Evolutionary conservation across 2,329 filamentous ascomycete genomes (phyloP).

Genomic region (Neonectria ditissima): DNA sequence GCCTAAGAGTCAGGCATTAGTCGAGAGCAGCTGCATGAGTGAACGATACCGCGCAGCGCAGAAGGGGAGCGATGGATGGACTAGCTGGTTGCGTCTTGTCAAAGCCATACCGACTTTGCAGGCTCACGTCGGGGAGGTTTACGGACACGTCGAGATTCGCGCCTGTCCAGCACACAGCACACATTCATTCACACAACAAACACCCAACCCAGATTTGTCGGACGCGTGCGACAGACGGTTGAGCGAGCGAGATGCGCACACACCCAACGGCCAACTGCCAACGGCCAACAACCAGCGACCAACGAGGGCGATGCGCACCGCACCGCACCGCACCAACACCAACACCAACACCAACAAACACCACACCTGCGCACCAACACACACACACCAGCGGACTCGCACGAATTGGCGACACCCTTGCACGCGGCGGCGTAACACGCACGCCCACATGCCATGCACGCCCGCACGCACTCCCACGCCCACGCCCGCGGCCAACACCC

Average conservation of each 20-base stretch:
- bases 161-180: not conserved
- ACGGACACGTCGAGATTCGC: not conserved
- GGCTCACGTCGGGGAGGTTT: conserved; percentile 7
- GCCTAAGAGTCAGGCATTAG: conserved; percentile 1
- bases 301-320: not conserved
- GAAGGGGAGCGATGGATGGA: conserved; percentile 1
- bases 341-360: not conserved
- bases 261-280: not conserved
- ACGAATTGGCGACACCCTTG: conserved; percentile 7
- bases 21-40: conserved; percentile 22
- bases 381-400: conserved; percentile 5
- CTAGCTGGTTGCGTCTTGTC: conserved; percentile 29
- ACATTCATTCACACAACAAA: not conserved
- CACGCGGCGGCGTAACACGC: conserved; percentile 4
- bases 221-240: not conserved
- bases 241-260: not conserved
- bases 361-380: no score
- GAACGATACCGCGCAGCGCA: conserved; percentile 18
- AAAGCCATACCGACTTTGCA: not conserved
- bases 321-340: not conserved
- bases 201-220: conserved; percentile 2
- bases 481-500: conserved; percentile 15
- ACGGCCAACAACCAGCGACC: not conserved
- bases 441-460: no score
- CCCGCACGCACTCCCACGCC: conserved; percentile 1